phyloP scores from a whole-genome alignment of 805 yeast genomes.

The Spathaspora gorwiae region DNA sequence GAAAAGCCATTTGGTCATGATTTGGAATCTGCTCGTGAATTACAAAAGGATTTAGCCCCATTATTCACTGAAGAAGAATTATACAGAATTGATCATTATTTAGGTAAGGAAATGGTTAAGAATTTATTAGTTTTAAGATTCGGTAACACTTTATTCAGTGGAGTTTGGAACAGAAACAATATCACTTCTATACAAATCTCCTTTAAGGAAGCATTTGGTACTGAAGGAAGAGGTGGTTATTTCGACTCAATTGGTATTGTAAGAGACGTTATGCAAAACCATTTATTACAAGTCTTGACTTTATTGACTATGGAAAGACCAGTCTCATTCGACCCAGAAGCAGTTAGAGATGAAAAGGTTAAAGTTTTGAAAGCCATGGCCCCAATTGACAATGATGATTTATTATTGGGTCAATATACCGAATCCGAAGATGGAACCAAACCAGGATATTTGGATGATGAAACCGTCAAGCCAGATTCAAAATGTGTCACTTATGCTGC shows the following conservation, averaged over 20 bases:
- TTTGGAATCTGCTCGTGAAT: slow-evolving; percentile 66
- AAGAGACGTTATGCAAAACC: slow-evolving; percentile 98
- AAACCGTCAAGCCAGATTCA: slow-evolving; percentile 75
- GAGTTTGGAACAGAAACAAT: slow-evolving; percentile 84
- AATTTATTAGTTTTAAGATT: slow-evolving; percentile 85
- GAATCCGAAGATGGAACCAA: slow-evolving; percentile 81
- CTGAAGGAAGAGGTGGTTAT: slow-evolving; percentile 98
- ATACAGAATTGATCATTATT: slow-evolving; percentile 93
- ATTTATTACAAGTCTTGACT: slow-evolving; percentile 87
- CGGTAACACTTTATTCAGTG: slow-evolving; percentile 80
- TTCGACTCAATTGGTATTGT: slow-evolving; percentile 93
- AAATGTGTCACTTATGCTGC: slow-evolving; percentile 94
- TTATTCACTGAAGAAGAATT: slow-evolving; percentile 86
- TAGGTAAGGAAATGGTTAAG: slow-evolving; percentile 98
- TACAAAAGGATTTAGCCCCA: slow-evolving; percentile 77
- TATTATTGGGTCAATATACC: slow-evolving; percentile 83
- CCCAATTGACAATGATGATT: slow-evolving; percentile 58
- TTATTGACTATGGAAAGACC: slow-evolving; percentile 95
- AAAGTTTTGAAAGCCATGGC: slow-evolving; percentile 80
- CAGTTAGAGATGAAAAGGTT: slow-evolving; percentile 94
- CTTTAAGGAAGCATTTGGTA: slow-evolving; percentile 97
- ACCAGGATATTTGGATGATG: slow-evolving; percentile 91
- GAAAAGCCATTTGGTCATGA: slow-evolving; percentile 98
- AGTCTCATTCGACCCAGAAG: slow-evolving; percentile 83
- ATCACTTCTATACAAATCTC: slow-evolving; percentile 80